A percentile compares a stretch with the other conserved stretches of the same genome.
Conservation (phyloP, 192 early-diverging fungal species). For the Backusella sp. region DNA sequence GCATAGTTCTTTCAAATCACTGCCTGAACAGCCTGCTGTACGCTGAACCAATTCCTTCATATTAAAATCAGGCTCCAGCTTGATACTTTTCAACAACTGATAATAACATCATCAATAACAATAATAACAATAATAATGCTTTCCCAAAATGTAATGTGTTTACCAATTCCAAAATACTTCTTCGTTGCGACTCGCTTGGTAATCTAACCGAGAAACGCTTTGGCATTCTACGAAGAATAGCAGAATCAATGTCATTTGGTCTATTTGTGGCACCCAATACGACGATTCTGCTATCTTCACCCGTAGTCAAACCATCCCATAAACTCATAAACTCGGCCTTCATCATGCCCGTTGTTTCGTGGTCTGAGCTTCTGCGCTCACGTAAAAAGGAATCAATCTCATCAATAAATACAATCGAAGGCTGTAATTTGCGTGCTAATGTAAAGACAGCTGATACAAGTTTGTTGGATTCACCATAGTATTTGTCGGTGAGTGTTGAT, state of each 20-base stretch:
- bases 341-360: slow-evolving; percentile 98
- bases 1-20: slow-evolving; percentile 97
- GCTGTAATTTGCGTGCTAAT: slow-evolving; percentile 91
- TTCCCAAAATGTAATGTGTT: too few species aligned
- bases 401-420: slow-evolving; percentile 97
- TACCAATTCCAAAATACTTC: slow-evolving; percentile 75
- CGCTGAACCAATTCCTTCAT: slow-evolving; percentile 61
- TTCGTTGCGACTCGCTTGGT: slow-evolving; percentile 81
- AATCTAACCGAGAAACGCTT: slow-evolving; percentile 87
- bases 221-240: slow-evolving; percentile 97
- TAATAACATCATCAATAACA: too few species aligned
- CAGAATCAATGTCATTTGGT: slow-evolving; percentile 96
- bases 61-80: slow-evolving; percentile 68
- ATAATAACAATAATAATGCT: too few species aligned
- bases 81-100: slow-evolving; percentile 72
- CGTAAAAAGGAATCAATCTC: slow-evolving; percentile 98
- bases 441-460: slow-evolving; percentile 90
- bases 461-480: slow-evolving; percentile 96
- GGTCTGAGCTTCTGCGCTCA: slow-evolving; percentile 85
- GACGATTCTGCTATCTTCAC: slow-evolving; percentile 61
- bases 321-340: slow-evolving; percentile 99
- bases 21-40: slow-evolving; percentile 87
- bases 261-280: slow-evolving; percentile 95
- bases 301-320: slow-evolving; percentile 94
- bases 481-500: slow-evolving; percentile 97